Base-by-base conservation (phyloP, 2,329 filamentous ascomycete genomes). In the Xylaria sp. region DNA sequence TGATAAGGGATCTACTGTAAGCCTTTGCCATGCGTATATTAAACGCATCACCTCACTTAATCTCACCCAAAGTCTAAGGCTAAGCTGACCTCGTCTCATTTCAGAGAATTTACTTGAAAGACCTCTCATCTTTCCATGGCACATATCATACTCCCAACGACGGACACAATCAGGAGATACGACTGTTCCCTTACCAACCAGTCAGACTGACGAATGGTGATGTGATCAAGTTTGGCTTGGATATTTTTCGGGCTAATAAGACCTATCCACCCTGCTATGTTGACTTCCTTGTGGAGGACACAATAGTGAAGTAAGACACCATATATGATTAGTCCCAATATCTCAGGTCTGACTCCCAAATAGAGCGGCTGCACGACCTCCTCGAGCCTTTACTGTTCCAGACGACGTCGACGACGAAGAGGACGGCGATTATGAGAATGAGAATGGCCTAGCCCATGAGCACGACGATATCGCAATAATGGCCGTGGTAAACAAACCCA, bases 61-160 rank as follows among this genome's bases (percentile, higher is more conserved):
- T 54, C n/a, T 23, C 23, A 30, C 23, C 3, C 30, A 9, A 11
- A 47, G 9, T 5, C 47, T 8, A 16, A 34, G 23, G 5, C 59
- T 63, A 55, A 63, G 44, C 19, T 30, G 23, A 30, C 6, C 19
- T 16, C 2, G 42, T 46, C 10, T 46, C 11, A 6, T 18, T 23
- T 11, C 37, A 84, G 81, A 69, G 68, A 23, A 67, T 84, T 0
- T 73, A 70, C 48, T 68, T 84, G 44, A 73, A 69, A 34, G 82
- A 85, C 57, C 67, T 71, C 0, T 73, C 74, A 1, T 84, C 82
- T 0, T 76, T 83, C 1, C 82, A 85, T 59, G 82, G 82, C 0
- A 83, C 82, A 0, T 81, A 73, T 46, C 63, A 78, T 48, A 82
- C 80, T 3, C 59, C 58, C 10, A 60, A 60, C 30, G 55, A 67